Conservation (phyloP, 805 yeast genomes). For the Saccharomycopsis oosterbeekiorum region DNA sequence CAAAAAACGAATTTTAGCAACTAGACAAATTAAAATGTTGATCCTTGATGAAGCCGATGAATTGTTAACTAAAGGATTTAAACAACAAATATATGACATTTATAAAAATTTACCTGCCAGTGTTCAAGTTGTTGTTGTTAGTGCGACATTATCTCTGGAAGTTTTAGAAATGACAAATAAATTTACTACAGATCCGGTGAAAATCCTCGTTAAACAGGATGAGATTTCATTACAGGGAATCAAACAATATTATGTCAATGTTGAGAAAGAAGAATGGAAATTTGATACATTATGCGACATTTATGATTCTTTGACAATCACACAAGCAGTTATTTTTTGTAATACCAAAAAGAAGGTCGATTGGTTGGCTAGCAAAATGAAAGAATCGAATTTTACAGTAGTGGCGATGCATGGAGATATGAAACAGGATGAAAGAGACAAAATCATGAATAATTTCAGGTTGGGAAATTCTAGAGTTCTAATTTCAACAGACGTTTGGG, state of each 20-base stretch:
- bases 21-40: constrained; percentile 76
- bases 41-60: constrained; percentile 97
- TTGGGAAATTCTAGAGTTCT: constrained; percentile 86
- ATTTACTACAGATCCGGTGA: constrained; percentile 88
- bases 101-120: constrained; percentile 75
- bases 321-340: constrained; percentile 97
- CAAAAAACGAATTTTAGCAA: constrained; percentile 64
- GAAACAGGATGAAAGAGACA: constrained; percentile 90
- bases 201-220: constrained; percentile 89
- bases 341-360: constrained; percentile 94
- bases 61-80: constrained; percentile 84
- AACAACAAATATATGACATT: constrained; percentile 89
- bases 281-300: constrained; percentile 90
- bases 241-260: constrained; percentile 82
- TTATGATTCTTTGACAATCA: constrained; percentile 88
- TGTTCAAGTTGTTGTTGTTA: constrained; percentile 86
- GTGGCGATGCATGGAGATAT: constrained; percentile 96
- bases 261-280: constrained; percentile 89
- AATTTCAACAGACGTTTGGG: constrained; percentile 95
- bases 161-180: constrained; percentile 87
- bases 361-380: constrained; percentile 74
- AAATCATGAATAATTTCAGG: constrained; percentile 92
- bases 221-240: constrained; percentile 92
- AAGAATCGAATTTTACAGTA: constrained; percentile 77
- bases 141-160: constrained; percentile 89